phyloP scores from a whole-genome alignment of 257 asterid genomes.

The Solanum corneliomulleri region DNA sequence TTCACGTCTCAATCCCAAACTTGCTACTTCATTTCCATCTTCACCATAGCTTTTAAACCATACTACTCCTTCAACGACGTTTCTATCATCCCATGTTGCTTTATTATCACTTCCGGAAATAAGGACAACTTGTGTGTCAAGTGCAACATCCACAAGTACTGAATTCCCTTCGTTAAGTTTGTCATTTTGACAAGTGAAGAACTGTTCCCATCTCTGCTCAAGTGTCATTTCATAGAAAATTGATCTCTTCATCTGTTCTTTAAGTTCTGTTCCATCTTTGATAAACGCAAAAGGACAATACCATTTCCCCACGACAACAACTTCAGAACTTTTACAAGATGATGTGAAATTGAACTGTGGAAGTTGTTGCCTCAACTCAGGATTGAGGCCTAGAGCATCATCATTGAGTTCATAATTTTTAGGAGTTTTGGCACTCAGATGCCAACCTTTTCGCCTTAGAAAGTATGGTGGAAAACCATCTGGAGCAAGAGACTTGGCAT shows the following conservation, averaged over 20 bases:
- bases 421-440: background rate
- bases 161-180: background rate
- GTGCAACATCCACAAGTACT: slow-evolving; percentile 21
- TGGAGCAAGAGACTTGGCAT: slow-evolving; percentile 14
- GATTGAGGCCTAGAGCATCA: slow-evolving; percentile 3
- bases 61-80: slow-evolving; percentile 16
- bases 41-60: slow-evolving; percentile 27
- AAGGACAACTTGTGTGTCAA: slow-evolving; percentile 23
- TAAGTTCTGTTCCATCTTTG: slow-evolving; percentile 30
- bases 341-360: background rate
- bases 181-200: slow-evolving; percentile 17
- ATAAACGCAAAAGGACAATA: slow-evolving; percentile 53
- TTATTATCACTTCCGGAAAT: slow-evolving; percentile 8
- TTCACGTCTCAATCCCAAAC: slow-evolving; percentile 45
- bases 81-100: slow-evolving; percentile 21
- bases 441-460: slow-evolving; percentile 11
- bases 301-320: slow-evolving; percentile 41
- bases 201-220: slow-evolving; percentile 53
- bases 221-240: slow-evolving; percentile 39
- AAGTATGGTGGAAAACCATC: slow-evolving; percentile 38
- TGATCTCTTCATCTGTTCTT: slow-evolving; percentile 33
- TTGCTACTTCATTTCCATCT: background rate
- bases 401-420: background rate
- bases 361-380: background rate
- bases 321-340: background rate